phyloP scores from a whole-genome alignment of 1,284 basidiomycete species.

The Phylloporus sp. region DNA sequence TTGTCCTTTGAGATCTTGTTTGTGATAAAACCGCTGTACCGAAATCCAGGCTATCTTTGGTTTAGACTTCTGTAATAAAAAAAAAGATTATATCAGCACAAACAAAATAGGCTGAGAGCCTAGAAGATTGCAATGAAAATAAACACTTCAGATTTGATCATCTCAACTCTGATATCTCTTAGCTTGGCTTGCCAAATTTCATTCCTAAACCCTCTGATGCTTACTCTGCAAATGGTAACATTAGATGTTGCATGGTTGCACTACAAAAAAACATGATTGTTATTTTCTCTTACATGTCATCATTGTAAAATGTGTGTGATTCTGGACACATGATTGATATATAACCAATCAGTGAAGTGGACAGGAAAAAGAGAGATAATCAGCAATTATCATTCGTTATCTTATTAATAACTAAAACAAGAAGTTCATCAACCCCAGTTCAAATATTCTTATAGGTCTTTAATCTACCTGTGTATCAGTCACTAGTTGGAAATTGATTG shows the following conservation, averaged over 20 bases:
- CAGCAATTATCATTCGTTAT: neutral
- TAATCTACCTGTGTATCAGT: neutral
- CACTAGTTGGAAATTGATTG: neutral
- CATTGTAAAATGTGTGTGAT: neutral
- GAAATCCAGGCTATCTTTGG: neutral
- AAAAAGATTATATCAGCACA: too few species aligned
- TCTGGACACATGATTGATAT: neutral
- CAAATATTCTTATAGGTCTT: conserved; percentile 24
- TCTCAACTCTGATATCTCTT: neutral
- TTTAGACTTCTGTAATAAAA: neutral
- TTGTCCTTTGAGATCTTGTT: neutral
- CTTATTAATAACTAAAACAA: neutral
- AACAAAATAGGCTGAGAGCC: too few species aligned
- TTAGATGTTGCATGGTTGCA: too few species aligned
- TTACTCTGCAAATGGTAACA: neutral
- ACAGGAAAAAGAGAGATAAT: neutral
- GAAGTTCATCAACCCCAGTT: too few species aligned
- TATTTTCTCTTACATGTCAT: neutral
- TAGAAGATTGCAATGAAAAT: too few species aligned
- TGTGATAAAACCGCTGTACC: conserved; percentile 10
- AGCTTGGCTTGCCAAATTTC: conserved; percentile 1
- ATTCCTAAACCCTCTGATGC: neutral
- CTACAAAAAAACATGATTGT: too few species aligned
- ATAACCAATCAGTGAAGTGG: neutral
- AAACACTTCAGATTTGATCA: neutral